These are phyloP conservation scores for Citrus reticulata DNA, from an alignment of 345 rosid genomes.

Conservation along the genomic window DNA sequence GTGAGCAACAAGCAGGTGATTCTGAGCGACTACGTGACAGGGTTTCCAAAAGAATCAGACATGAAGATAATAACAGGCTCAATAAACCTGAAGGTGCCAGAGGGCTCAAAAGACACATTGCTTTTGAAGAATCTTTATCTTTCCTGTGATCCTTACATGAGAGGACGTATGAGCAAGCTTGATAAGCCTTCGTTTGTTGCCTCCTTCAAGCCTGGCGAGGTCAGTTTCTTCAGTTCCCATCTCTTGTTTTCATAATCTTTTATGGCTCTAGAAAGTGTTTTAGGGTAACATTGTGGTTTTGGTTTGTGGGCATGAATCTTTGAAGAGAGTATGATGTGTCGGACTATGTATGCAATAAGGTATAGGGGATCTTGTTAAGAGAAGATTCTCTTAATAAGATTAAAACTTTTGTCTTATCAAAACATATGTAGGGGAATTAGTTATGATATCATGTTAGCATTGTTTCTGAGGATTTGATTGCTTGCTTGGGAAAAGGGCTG, in stretches of 20 bases:
- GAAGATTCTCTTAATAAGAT: too few relatives aligned
- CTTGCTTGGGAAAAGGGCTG: too few relatives aligned
- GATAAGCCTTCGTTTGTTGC: conserved; percentile 3
- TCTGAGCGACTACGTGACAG: conserved; percentile 33
- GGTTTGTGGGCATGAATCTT: too few relatives aligned
- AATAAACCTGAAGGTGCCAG: conserved; percentile 23
- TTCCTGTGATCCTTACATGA: conserved; percentile 55
- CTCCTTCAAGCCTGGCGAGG: conserved; percentile 23
- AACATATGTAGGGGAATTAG: too few relatives aligned
- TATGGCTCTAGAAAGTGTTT: background rate
- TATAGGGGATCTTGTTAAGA: too few relatives aligned
- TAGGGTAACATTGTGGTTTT: background rate
- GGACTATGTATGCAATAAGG: too few relatives aligned
- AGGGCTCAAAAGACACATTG: conserved; percentile 23
- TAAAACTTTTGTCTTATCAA: too few relatives aligned
- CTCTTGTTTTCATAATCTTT: background rate
- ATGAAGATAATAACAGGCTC: conserved; percentile 25
- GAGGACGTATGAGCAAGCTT: conserved; percentile 33
- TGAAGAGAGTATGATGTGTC: too few relatives aligned
- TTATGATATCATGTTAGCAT: too few relatives aligned
- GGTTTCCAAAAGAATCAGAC: conserved; percentile 49
- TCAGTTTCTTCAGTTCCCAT: conserved; percentile 3
- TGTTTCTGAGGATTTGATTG: too few relatives aligned
- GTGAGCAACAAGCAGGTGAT: conserved; percentile 51
- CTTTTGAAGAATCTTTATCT: conserved; percentile 54